Evolutionary conservation across 371 early-diverging fungal species (phyloP).

Genomic region (Saksenaea vasiformis): DNA sequence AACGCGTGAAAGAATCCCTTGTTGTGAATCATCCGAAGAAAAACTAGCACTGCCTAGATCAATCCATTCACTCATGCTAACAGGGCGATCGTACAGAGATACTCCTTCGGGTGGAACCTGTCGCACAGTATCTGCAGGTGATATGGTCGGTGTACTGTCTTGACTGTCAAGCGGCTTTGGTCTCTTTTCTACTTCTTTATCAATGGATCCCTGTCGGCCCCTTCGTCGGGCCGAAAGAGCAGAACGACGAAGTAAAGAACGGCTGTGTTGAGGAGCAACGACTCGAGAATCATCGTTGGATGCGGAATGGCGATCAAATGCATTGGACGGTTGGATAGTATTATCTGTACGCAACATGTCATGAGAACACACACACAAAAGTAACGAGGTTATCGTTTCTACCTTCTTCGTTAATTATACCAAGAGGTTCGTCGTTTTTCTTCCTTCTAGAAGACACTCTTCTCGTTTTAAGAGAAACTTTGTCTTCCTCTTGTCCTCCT

Average conservation of each 20-base stretch:
- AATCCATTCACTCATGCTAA: slow-evolving; percentile 52
- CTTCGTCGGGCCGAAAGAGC: slow-evolving; percentile 22
- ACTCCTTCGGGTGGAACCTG: slow-evolving; percentile 19
- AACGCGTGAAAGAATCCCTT: slow-evolving; percentile 37
- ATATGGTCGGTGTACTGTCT: neutral
- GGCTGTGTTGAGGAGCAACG: slow-evolving; percentile 16
- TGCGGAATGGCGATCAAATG: neutral
- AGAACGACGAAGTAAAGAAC: slow-evolving; percentile 23
- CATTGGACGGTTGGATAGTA: neutral
- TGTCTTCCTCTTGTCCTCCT: neutral
- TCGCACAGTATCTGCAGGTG: neutral
- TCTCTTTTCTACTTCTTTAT: neutral
- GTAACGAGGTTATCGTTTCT: neutral
- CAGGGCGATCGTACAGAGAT: slow-evolving; percentile 42
- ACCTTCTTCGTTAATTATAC: neutral
- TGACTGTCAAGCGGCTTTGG: neutral
- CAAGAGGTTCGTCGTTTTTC: neutral
- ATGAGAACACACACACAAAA: neutral
- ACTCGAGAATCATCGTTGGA: neutral
- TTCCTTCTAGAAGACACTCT: neutral
- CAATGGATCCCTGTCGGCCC: neutral
- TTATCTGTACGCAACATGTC: neutral
- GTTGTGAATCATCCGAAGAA: slow-evolving; percentile 30
- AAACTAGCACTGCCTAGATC: slow-evolving; percentile 9
- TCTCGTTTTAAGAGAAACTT: neutral